Base-by-base conservation (phyloP, 495 filamentous ascomycete genomes). In the Xylaria telfairii region DNA sequence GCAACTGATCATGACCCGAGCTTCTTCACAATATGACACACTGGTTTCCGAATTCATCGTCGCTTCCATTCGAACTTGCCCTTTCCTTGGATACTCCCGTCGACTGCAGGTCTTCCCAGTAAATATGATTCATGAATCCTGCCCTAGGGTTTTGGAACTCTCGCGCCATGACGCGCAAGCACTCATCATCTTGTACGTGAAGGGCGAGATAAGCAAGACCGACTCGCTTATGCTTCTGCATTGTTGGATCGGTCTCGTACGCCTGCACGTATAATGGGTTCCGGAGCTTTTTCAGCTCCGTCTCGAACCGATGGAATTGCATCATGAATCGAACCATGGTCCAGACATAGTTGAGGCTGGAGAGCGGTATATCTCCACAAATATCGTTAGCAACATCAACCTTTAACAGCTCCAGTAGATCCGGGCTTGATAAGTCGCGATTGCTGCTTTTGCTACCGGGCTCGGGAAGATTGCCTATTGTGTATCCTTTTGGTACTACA, bases 251-350 rank as follows among this genome's bases (percentile, higher is more conserved):
- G 24, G 60, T 63, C 71, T 76, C 75, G 60, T 77, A 79, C 30
- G 70, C 74, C 28, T 51, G 62, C 42, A 75, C 46, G 39, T 76
- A 79, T n/a, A 76, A 21, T 62, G 72, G 65, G 68, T 81, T 75
- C 21, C 69, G 49, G 4, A 93, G 79, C 70, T 84, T 85, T 32
- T 83, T 76, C 53, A 91, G 81, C 74, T 88, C 85, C 67, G 86
- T 83, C 73, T 89, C 88, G 28, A 90, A 81, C 82, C 83, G 37
- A 1, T 42, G 13, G 59, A 80, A 78, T 13, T 63, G 49, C 19
- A 67, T 46, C 69, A 78, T 68, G 54, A 78, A 75, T 26, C 32
- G n/a, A 8, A 44, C 59, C 69, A 77, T 76, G 19, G 76, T 63
- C 64, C 37, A 75, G 39, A 74, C 42, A 44, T 74, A 79, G 68